Conservation (phyloP, 352 stramenopile species). For the Globisporangium spinosum region DNA sequence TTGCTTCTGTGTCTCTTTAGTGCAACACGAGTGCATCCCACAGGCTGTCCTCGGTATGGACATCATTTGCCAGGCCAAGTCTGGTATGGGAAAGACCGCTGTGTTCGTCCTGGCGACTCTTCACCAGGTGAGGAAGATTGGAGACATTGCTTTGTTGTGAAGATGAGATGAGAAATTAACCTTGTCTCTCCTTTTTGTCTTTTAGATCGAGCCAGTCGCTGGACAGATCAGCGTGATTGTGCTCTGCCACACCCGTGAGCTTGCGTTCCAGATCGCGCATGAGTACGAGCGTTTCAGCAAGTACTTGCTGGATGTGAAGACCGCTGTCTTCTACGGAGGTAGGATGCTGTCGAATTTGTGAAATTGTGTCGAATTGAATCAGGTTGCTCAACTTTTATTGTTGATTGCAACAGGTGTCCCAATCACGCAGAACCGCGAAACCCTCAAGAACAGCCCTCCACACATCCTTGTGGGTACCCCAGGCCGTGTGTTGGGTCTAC, state of each 20-base stretch:
- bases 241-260: conserved; percentile 98
- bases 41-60: conserved; percentile 99
- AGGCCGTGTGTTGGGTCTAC: conserved; percentile 89
- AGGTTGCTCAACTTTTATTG: background rate
- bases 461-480: conserved; percentile 99
- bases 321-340: conserved; percentile 95
- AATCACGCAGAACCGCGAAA: conserved; percentile 94
- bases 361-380: background rate
- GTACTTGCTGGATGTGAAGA: conserved; percentile 96
- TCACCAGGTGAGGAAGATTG: conserved; percentile 88
- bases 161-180: background rate
- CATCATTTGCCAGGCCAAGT: conserved; percentile 99
- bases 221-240: conserved; percentile 96
- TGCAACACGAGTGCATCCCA: conserved; percentile 99
- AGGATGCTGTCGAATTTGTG: background rate
- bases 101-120: conserved; percentile 99
- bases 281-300: conserved; percentile 99
- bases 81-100: conserved; percentile 99
- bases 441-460: conserved; percentile 94
- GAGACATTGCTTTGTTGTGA: background rate
- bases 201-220: conserved; percentile 84
- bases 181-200: background rate
- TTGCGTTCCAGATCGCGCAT: conserved; percentile 99
- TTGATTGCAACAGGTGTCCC: conserved; percentile 46
- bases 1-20: conserved; percentile 35